Conservation (phyloP, 1,139 yeast species). For the Debaryomyces fabryi region DNA sequence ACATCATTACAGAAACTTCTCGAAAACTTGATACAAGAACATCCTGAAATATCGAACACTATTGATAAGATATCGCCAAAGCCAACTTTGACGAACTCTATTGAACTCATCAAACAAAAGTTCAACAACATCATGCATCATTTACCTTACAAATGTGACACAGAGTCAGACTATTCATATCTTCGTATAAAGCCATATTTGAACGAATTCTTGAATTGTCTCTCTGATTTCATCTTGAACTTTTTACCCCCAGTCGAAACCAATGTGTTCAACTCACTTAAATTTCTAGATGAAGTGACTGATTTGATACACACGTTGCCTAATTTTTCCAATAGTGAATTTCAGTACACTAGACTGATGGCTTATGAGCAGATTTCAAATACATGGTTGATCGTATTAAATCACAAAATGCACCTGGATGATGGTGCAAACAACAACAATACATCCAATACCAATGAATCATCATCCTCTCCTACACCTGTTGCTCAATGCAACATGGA, state of each 20-base stretch:
- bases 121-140: slow-evolving; percentile 47
- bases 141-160: slow-evolving; percentile 77
- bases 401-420: slow-evolving; percentile 31
- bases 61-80: slow-evolving; percentile 59
- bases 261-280: slow-evolving; percentile 58
- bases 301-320: slow-evolving; percentile 70
- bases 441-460: slow-evolving; percentile 1
- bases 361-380: slow-evolving; percentile 81
- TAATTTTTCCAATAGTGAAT: slow-evolving; percentile 66
- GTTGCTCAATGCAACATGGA: slow-evolving; percentile 16
- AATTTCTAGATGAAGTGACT: slow-evolving; percentile 70
- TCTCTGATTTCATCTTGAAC: slow-evolving; percentile 77
- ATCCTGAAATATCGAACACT: slow-evolving; percentile 64
- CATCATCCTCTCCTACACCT: slow-evolving; percentile 7
- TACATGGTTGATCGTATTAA: slow-evolving; percentile 71
- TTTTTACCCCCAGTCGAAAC: slow-evolving; percentile 79
- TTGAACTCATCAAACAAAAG: slow-evolving; percentile 52
- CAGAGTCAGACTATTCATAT: slow-evolving; percentile 82
- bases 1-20: slow-evolving; percentile 56
- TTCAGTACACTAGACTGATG: slow-evolving; percentile 69
- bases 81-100: slow-evolving; percentile 56
- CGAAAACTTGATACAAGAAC: slow-evolving; percentile 52
- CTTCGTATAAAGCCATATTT: slow-evolving; percentile 74
- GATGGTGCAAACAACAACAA: slow-evolving; percentile 13
- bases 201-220: slow-evolving; percentile 73